phyloP scores from a whole-genome alignment of 2,329 filamentous ascomycete species.

The Lasiodiplodia hormozganensis region DNA sequence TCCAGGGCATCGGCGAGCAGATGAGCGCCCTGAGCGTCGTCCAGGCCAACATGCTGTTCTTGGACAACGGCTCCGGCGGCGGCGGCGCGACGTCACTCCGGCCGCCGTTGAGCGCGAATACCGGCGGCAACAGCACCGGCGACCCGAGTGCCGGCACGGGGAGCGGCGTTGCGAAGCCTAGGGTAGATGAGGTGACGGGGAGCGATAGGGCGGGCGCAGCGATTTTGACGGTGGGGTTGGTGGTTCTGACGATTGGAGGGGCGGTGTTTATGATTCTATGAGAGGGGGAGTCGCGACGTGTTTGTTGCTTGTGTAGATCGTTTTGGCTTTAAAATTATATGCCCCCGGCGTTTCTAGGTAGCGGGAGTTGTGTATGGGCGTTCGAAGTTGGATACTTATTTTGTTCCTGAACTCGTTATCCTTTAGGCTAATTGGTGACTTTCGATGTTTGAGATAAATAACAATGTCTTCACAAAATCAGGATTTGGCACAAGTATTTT shows the following conservation, averaged over 20 bases:
- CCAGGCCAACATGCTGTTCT: constrained; percentile 50
- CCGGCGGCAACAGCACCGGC: constrained; percentile 59
- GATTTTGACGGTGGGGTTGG: constrained; percentile 45
- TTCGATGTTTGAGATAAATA: too few species aligned
- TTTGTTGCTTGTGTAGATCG: not conserved
- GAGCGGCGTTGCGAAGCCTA: constrained; percentile 36
- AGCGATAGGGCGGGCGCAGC: constrained; percentile 26
- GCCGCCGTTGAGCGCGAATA: constrained; percentile 55
- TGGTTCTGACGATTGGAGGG: not conserved
- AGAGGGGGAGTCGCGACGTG: not conserved
- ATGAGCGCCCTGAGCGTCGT: constrained; percentile 64
- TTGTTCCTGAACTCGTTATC: too few species aligned
- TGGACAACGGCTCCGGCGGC: constrained; percentile 25
- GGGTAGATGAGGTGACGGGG: constrained; percentile 9
- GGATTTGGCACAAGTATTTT: too few species aligned
- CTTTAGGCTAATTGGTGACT: too few species aligned
- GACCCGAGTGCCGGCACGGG: constrained; percentile 50
- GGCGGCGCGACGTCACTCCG: not conserved
- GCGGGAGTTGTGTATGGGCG: too few species aligned
- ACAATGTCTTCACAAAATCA: too few species aligned
- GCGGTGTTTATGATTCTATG: constrained; percentile 4
- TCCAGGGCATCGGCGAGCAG: constrained; percentile 62
- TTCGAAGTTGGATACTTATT: too few species aligned
- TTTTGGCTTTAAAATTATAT: not conserved
- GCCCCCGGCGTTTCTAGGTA: too few species aligned